A percentile compares a stretch with the other conserved stretches of the same genome.
These are phyloP conservation scores for Aurifilum marmelostoma DNA, from an alignment of 2,329 filamentous ascomycete species.

Conservation along the genomic window DNA sequence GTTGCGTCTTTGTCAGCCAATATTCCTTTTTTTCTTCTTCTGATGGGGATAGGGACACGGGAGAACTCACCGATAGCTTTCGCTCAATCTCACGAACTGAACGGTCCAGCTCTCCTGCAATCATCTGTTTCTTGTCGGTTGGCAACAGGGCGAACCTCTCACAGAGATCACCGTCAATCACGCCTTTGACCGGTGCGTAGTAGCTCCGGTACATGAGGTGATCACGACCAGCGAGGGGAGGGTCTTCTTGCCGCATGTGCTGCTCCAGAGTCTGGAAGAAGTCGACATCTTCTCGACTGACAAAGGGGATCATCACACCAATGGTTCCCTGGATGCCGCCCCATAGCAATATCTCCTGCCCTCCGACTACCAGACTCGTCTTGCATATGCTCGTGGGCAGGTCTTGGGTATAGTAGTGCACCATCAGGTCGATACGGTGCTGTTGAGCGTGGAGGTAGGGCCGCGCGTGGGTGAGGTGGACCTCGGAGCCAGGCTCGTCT, in stretches of 20 bases:
- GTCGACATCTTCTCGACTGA: slow-evolving; percentile 89
- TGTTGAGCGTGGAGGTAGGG: slow-evolving; percentile 88
- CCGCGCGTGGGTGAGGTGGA: slow-evolving; percentile 88
- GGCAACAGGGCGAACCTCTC: slow-evolving; percentile 85
- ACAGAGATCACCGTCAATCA: slow-evolving; percentile 95
- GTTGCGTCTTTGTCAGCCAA: slow-evolving; percentile 29
- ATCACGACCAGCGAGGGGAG: slow-evolving; percentile 87
- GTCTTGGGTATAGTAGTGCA: slow-evolving; percentile 89
- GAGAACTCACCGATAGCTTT: slow-evolving; percentile 72
- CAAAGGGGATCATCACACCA: slow-evolving; percentile 89
- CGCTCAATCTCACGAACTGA: slow-evolving; percentile 92
- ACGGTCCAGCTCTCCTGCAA: slow-evolving; percentile 89
- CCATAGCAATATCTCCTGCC: slow-evolving; percentile 91
- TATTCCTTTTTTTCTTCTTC: background rate
- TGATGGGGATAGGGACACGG: slow-evolving; percentile 27
- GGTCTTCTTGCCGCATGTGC: slow-evolving; percentile 82
- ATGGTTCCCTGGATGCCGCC: slow-evolving; percentile 92
- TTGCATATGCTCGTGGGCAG: slow-evolving; percentile 90
- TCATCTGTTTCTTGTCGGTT: slow-evolving; percentile 91
- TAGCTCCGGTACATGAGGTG: slow-evolving; percentile 96
- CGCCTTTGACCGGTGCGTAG: slow-evolving; percentile 93
- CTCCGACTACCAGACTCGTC: slow-evolving; percentile 85
- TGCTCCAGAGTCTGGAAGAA: slow-evolving; percentile 96
- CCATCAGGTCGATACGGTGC: slow-evolving; percentile 81
- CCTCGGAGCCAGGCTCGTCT: slow-evolving; percentile 88